Evolutionary conservation across 768 basidiomycete species (phyloP), one percentile per base, ranked within the genome.

Genomic region (Mycena belliarum): DNA sequence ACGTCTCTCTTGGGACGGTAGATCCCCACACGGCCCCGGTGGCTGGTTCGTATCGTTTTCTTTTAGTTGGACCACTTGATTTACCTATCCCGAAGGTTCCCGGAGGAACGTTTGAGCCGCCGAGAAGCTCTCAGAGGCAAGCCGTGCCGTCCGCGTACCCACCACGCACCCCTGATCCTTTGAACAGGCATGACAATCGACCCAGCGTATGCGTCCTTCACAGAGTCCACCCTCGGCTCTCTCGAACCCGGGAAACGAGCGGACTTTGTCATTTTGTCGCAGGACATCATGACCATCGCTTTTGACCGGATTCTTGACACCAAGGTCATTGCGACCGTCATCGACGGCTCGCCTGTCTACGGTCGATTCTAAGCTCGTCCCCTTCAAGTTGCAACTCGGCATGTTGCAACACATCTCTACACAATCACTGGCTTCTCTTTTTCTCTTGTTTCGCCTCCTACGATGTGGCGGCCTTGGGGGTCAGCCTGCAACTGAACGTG

Each of bases 151-250:
- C 24, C 25, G 38, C 24, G 20, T 32, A 44, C 38, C 54, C 12
- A 37, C n/a, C n/a, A 21, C 23, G 5, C 28, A 23, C 11, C 48
- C 21, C 21, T 54, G 49, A 41, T 35, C 20, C 21, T 44, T 44
- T 48, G 21, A 24, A 25, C 52, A 90, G 88, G 93, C 20, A 91
- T 95, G 86, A 95, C 93, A 3, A 81, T 91, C 35, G 88, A 92
- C 65, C 83, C 91, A 8, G 93, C 93, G 0, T 94, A 89, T 69
- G 93, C 95, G 16, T 88, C 89, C 0, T 95, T 95, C 73, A 84
- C 84, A 0, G 91, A 93, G 64, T 67, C 79, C 40, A 73, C 66
- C 4, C 77, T 91, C 10, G 95, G 95, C n/a, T 90, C 90, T 4
- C 79, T 97, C 37, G 80, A 82, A 38, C 71, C 79, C 1, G 93